These are phyloP conservation scores for Pseudozyma thailandica DNA, from an alignment of 1,284 basidiomycete genomes.

Conservation along the genomic window DNA sequence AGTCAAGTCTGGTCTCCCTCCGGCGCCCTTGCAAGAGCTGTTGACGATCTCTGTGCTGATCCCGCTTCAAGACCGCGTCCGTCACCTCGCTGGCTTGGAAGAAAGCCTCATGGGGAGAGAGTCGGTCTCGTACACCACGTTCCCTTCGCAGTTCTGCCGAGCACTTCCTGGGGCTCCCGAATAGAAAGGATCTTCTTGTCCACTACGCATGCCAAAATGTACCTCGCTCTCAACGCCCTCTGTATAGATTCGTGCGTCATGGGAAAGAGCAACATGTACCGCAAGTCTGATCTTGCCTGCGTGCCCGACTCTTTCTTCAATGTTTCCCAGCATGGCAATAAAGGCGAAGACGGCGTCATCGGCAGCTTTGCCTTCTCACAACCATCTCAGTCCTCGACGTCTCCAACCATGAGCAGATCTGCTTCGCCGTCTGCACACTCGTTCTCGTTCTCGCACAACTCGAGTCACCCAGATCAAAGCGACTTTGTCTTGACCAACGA, in stretches of 20 bases:
- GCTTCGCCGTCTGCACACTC: constrained; percentile 5
- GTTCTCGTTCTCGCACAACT: not conserved
- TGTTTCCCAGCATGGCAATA: constrained; percentile 43
- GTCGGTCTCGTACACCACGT: constrained; percentile 95
- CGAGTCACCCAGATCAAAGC: not conserved
- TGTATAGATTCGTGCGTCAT: constrained; percentile 94
- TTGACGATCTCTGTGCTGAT: constrained; percentile 84
- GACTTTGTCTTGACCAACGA: constrained; percentile 19
- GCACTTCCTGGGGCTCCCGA: constrained; percentile 75
- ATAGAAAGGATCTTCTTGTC: constrained; percentile 95
- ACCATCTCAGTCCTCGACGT: constrained; percentile 1
- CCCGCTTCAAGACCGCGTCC: constrained; percentile 69
- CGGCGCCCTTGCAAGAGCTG: constrained; percentile 85
- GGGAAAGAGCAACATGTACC: constrained; percentile 95
- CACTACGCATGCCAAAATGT: constrained; percentile 99
- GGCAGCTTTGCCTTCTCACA: constrained; percentile 59
- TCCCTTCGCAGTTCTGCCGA: constrained; percentile 81
- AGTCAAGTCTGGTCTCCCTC: constrained; percentile 85
- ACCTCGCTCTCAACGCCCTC: constrained; percentile 87
- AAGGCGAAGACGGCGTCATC: constrained; percentile 55
- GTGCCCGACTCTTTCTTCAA: constrained; percentile 67
- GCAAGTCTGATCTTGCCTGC: constrained; percentile 83
- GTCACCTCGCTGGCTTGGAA: constrained; percentile 48
- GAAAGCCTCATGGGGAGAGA: constrained; percentile 43
- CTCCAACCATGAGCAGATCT: constrained; percentile 6